Base-by-base conservation (phyloP, 2,329 filamentous ascomycete genomes). In the Fusarium compactum region DNA sequence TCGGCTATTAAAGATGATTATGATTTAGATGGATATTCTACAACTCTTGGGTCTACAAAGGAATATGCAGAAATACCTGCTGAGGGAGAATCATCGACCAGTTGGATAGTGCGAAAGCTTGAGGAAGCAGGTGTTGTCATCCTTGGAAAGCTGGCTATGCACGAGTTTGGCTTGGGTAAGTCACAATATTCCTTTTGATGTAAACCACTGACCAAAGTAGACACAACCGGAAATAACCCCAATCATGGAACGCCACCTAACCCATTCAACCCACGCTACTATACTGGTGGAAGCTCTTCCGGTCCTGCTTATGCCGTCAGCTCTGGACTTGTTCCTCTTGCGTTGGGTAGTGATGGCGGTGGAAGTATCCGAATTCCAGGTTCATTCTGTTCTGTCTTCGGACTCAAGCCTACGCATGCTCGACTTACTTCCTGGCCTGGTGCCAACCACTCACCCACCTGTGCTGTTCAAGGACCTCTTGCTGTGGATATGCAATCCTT, bases 1-100 rank as follows among this genome's bases (percentile, higher is more conserved):
- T 87, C 93, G 8, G 90, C 88, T 0, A 86, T 94, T 52, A 95
- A 95, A 80, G 92, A 95, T 73, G 91, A 94, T 76, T 88, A 92
- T 52, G 90, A 94, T 76, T 80, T 95, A 25, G 87, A 88, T n/a
- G 92, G 92, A 2, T 94, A 95, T 77, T 84, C 85, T 45, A 91
- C 88, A 43, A 90, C 85, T 14, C 83, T 92, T 44, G 91, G 90
- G 10, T 89, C 88, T 12, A 83, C 82, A 34, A 82, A 88, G 67
- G 87, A 91, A 74, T 91, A 89, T 74, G 89, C 85, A 2, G 80
- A 84, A 10, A 76, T 82, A 15, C 80, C 81, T 8, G 61, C 68
- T 2, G 76, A 85, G 2, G 78, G 78, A 16, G 72, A 76, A 16
- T 74, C 74, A 22, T 65, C 77, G 22, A 93, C 91, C 1, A 88